A percentile compares a stretch with the other conserved stretches of the same genome.
phyloP scores from a whole-genome alignment of 2,329 filamentous ascomycete species.

The Emmonsiellopsis sp. region DNA sequence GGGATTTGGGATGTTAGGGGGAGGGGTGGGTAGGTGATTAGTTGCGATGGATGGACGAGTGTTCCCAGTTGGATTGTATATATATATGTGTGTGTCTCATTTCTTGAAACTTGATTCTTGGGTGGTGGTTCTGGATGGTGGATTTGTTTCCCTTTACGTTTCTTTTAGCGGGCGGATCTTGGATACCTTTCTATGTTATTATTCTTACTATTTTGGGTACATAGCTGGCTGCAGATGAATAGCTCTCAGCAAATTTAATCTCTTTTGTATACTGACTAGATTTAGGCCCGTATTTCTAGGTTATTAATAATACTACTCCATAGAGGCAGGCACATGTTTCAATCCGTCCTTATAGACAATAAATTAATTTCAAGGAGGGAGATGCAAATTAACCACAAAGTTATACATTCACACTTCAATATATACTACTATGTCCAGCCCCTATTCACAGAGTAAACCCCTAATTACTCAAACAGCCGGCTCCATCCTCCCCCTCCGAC shows the following conservation, averaged over 20 bases:
- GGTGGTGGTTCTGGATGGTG: not conserved
- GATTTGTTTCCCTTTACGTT: not conserved
- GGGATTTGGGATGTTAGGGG: slow-evolving; percentile 8
- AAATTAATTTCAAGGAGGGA: too few relatives aligned
- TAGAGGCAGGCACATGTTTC: too few relatives aligned
- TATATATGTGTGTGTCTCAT: too few relatives aligned
- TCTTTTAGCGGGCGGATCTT: too few relatives aligned
- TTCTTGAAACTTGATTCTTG: too few relatives aligned
- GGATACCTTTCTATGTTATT: too few relatives aligned
- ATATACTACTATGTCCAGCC: not conserved
- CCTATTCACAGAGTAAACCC: slow-evolving; percentile 3
- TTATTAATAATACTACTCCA: too few relatives aligned
- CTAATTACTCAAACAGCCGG: not conserved
- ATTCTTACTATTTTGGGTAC: not conserved
- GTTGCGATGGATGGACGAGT: not conserved
- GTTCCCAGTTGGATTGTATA: not conserved
- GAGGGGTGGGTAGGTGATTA: not conserved
- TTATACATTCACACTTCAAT: slow-evolving; percentile 7
- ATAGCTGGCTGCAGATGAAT: not conserved
- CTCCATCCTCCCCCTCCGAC: slow-evolving; percentile 23
- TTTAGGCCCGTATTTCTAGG: too few relatives aligned
- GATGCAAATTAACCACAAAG: too few relatives aligned
- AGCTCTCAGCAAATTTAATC: too few relatives aligned
- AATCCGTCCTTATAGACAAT: too few relatives aligned
- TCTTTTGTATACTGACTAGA: too few relatives aligned